Evolutionary conservation across 192 early-diverging fungal genomes (phyloP).

Genomic region (Mortierella claussenii): DNA sequence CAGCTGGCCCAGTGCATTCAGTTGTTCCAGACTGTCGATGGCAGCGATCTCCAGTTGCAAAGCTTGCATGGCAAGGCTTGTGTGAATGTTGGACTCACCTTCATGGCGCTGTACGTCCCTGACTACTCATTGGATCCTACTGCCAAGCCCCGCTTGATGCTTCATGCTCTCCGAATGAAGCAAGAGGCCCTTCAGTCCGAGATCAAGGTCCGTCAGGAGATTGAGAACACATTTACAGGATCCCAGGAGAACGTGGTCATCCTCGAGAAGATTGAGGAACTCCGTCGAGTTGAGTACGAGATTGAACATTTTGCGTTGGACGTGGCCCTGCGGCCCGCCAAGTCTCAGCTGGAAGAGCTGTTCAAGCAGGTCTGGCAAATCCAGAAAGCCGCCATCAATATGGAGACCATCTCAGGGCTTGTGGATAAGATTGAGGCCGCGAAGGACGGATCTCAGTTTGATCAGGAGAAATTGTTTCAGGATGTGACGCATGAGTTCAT

Average conservation of each 20-base stretch:
- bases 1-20: constrained; percentile 27
- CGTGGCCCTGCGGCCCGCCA: constrained; percentile 72
- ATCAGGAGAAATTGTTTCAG: constrained; percentile 75
- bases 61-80: constrained; percentile 65
- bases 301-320: constrained; percentile 54
- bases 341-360: constrained; percentile 72
- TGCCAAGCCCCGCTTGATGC: constrained; percentile 71
- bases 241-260: constrained; percentile 58
- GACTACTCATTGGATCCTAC: constrained; percentile 88
- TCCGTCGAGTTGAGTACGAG: constrained; percentile 46
- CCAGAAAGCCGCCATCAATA: constrained; percentile 62
- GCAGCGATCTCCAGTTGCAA: constrained; percentile 26
- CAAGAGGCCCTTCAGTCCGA: constrained; percentile 59
- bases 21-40: constrained; percentile 19
- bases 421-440: constrained; percentile 56
- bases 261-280: constrained; percentile 21
- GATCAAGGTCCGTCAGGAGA: constrained; percentile 63
- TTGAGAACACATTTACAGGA: constrained; percentile 74
- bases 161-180: constrained; percentile 70
- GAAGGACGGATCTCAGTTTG: constrained; percentile 54
- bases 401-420: constrained; percentile 53
- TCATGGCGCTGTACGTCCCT: constrained; percentile 82
- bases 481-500: constrained; percentile 73
- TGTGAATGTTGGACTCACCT: constrained; percentile 64
- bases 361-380: constrained; percentile 71